phyloP scores from a whole-genome alignment of 495 filamentous ascomycete species.

The Cudoniella acicularis region DNA sequence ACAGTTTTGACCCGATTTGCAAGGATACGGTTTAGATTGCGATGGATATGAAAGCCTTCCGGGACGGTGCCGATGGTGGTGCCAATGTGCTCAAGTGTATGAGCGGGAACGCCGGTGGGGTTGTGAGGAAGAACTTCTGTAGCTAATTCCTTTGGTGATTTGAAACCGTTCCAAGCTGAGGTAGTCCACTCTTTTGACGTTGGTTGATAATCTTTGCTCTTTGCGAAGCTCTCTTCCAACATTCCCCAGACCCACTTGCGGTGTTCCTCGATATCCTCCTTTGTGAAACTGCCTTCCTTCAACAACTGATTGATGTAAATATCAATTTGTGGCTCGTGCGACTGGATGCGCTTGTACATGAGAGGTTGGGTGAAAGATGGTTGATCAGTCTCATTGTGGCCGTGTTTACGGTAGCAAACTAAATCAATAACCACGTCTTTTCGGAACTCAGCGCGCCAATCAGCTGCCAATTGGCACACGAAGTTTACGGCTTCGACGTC shows the following conservation, averaged over 20 bases:
- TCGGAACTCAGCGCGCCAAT: conserved; percentile 98
- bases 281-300: conserved; percentile 87
- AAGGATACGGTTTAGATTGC: conserved; percentile 96
- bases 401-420: conserved; percentile 97
- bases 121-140: conserved; percentile 92
- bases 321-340: conserved; percentile 75
- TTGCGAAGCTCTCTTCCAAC: conserved; percentile 93
- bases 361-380: conserved; percentile 98
- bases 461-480: conserved; percentile 91
- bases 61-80: conserved; percentile 70
- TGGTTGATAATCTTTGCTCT: conserved; percentile 96
- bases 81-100: conserved; percentile 74
- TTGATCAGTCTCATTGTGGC: conserved; percentile 99
- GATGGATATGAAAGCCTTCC: conserved; percentile 83
- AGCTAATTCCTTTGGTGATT: conserved; percentile 95
- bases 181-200: conserved; percentile 97
- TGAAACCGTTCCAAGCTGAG: conserved; percentile 98
- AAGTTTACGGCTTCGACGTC: conserved; percentile 98
- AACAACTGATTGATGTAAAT: conserved; percentile 87
- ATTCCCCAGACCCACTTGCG: conserved; percentile 99
- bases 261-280: conserved; percentile 97
- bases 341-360: conserved; percentile 96
- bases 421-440: conserved; percentile 96
- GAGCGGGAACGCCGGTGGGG: conserved; percentile 70
- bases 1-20: conserved; percentile 87